A percentile compares a stretch with the other conserved stretches of the same genome.
Evolutionary conservation across 192 early-diverging fungal genomes (phyloP).

Genomic region (Podila epigama): DNA sequence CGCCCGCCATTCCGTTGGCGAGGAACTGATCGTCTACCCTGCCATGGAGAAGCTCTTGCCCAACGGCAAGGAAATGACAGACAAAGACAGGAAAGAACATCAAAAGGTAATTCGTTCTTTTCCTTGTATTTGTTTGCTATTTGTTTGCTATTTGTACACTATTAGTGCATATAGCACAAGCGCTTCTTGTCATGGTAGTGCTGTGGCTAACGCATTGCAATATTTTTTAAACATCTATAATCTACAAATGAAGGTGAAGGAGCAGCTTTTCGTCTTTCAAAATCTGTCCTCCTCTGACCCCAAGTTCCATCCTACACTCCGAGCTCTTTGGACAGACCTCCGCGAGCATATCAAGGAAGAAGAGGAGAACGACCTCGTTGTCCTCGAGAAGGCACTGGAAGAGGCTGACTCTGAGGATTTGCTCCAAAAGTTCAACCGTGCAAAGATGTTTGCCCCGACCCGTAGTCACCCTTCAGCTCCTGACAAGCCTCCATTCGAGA

Average conservation of each 20-base stretch:
- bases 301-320: slow-evolving; percentile 15
- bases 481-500: slow-evolving; percentile 32
- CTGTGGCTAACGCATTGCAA: no score
- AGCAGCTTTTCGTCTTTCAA: slow-evolving; percentile 48
- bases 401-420: neutral
- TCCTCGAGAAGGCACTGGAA: slow-evolving; percentile 5
- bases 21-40: slow-evolving; percentile 56
- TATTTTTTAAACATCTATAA: neutral
- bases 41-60: slow-evolving; percentile 19
- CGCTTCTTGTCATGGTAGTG: no score
- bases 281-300: slow-evolving; percentile 22
- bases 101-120: slow-evolving; percentile 7
- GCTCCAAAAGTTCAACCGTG: slow-evolving; percentile 6
- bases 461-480: slow-evolving; percentile 22
- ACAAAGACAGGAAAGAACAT: slow-evolving; percentile 48
- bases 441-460: slow-evolving; percentile 32
- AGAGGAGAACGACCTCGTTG: slow-evolving; percentile 39
- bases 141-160: no score
- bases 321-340: slow-evolving; percentile 29
- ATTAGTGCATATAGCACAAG: no score
- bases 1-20: slow-evolving; percentile 48
- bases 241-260: slow-evolving; percentile 29
- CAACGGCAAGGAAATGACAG: slow-evolving; percentile 48
- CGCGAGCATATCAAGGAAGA: slow-evolving; percentile 51
- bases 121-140: neutral